These are phyloP conservation scores for Lanmaoa rubissima DNA, from an alignment of 768 basidiomycete species.

Conservation along the genomic window DNA sequence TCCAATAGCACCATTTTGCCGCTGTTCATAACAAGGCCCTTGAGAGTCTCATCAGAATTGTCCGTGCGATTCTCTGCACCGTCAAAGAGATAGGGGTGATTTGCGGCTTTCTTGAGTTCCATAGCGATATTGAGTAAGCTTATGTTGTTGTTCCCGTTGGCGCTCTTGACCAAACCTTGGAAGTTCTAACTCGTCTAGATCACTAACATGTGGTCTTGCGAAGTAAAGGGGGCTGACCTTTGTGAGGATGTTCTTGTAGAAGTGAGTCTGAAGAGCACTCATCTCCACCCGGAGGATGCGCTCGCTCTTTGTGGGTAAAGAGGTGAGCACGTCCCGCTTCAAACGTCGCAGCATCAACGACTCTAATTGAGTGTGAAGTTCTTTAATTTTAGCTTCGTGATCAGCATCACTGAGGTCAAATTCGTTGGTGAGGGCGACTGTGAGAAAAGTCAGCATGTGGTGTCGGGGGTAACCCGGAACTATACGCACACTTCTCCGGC, in stretches of 20 bases:
- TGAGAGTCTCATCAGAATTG: slow-evolving; percentile 78
- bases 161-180: slow-evolving; percentile 85
- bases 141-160: slow-evolving; percentile 86
- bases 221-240: slow-evolving; percentile 49
- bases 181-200: slow-evolving; percentile 65
- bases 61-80: slow-evolving; percentile 75
- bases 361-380: slow-evolving; percentile 90
- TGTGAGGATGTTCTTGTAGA: slow-evolving; percentile 97
- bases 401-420: slow-evolving; percentile 93
- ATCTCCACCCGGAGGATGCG: slow-evolving; percentile 97
- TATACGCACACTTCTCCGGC: slow-evolving; percentile 87
- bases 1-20: slow-evolving; percentile 98
- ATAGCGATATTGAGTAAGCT: slow-evolving; percentile 98
- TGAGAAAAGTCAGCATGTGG: slow-evolving; percentile 9
- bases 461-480: neutral
- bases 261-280: slow-evolving; percentile 93
- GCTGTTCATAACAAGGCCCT: slow-evolving; percentile 97
- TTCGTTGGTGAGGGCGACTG: slow-evolving; percentile 90
- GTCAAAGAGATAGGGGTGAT: slow-evolving; percentile 97
- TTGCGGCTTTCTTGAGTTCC: slow-evolving; percentile 98
- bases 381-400: slow-evolving; percentile 93
- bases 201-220: neutral
- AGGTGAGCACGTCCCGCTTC: slow-evolving; percentile 95
- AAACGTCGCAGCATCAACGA: slow-evolving; percentile 91
- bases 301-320: slow-evolving; percentile 96